Percentiles rank a stretch among this genome's conserved stretches.
Evolutionary conservation across 805 yeast genomes (phyloP).

Genomic region (Saccharomycopsis oosterbeekiorum): DNA sequence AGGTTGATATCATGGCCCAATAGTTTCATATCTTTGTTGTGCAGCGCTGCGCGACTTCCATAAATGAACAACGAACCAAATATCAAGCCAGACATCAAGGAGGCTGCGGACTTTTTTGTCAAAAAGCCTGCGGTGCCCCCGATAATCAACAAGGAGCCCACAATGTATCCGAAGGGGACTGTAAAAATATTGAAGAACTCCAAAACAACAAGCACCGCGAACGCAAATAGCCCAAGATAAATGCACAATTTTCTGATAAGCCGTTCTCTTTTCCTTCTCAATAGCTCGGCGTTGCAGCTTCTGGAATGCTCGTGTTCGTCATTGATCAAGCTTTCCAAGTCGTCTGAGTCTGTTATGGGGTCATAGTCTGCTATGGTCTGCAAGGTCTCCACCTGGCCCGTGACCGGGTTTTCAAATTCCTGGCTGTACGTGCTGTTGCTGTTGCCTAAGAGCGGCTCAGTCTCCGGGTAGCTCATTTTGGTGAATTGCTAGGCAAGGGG

Average conservation of each 20-base stretch:
- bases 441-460: not conserved
- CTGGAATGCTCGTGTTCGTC: constrained; percentile 7
- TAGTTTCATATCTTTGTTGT: not conserved
- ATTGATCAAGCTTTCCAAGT: constrained; percentile 7
- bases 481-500: not conserved
- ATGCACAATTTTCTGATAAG: not conserved
- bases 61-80: constrained; percentile 1
- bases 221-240: not conserved
- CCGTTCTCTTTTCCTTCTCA: constrained; percentile 1
- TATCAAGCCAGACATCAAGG: constrained; percentile 4
- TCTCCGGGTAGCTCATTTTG: not conserved
- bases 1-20: constrained; percentile 9
- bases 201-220: not conserved
- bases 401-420: constrained; percentile 11
- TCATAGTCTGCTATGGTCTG: constrained; percentile 6
- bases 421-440: not conserved
- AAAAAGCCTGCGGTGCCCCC: constrained; percentile 9
- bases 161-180: constrained; percentile 11
- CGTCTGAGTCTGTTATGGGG: constrained; percentile 6
- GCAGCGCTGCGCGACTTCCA: not conserved
- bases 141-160: constrained; percentile 4
- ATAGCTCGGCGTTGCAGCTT: constrained; percentile 4
- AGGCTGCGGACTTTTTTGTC: constrained; percentile 4
- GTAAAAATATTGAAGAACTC: constrained; percentile 5
- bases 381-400: constrained; percentile 10